A percentile compares a stretch with the other conserved stretches of the same genome.
Evolutionary conservation across 1,284 basidiomycete genomes (phyloP).

Genomic region (Fomitiporia mediterranea): DNA sequence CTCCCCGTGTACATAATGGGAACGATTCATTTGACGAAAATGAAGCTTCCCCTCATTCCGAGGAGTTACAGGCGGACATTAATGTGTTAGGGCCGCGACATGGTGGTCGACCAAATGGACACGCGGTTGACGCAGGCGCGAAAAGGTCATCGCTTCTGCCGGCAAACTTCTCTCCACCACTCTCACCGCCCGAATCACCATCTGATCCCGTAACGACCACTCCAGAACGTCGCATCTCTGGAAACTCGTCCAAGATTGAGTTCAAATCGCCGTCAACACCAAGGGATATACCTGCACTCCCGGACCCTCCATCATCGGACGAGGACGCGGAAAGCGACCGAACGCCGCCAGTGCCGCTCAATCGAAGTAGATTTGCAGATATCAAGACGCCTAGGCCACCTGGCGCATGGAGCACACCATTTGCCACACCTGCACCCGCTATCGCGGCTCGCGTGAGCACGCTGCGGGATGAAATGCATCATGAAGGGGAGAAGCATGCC

Average conservation of each 20-base stretch:
- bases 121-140: neutral
- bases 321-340: conserved; percentile 28
- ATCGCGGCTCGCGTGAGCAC: conserved; percentile 1
- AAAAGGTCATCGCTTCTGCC: conserved; percentile 5
- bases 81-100: neutral
- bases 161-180: conserved; percentile 28
- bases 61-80: neutral
- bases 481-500: conserved; percentile 22
- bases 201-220: conserved; percentile 32
- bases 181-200: conserved; percentile 27
- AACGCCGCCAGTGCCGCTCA: conserved; percentile 22
- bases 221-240: conserved; percentile 45
- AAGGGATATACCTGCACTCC: conserved; percentile 42
- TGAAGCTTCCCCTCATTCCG: neutral
- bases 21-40: conserved; percentile 2
- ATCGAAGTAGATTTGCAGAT: conserved; percentile 31
- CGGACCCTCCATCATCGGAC: conserved; percentile 51
- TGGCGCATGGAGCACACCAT: conserved; percentile 59
- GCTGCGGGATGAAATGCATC: neutral
- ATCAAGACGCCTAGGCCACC: conserved; percentile 65
- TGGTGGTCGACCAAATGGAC: neutral
- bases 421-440: conserved; percentile 22
- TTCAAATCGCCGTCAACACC: conserved; percentile 62
- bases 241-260: conserved; percentile 39
- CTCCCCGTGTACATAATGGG: conserved; percentile 10